Evolutionary conservation across 176 grass and related monocot species (phyloP), one percentile per base, ranked within the genome.

Genomic region (Aegilops sharonensis): DNA sequence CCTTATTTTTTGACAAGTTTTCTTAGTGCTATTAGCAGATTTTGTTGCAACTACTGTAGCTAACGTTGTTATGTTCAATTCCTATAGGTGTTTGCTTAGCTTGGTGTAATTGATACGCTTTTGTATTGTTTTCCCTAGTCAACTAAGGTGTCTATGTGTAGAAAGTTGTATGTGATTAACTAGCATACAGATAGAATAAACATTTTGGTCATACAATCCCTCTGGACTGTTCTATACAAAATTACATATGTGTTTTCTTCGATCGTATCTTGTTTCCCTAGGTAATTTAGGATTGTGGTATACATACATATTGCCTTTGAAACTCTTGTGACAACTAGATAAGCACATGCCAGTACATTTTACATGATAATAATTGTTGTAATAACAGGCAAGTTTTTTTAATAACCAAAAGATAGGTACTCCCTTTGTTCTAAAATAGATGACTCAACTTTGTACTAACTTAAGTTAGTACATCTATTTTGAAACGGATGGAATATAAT

Each of bases 111-210:
- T 35, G 21, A 62, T 40, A 63, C 34, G 25, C 67, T 32, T 12
- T 50, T 13, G 29, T 67, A 20, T 50, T 48, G 71, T 84, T 77
- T 79, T 27, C 4, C 56, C 23, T 84, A 50, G 72, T 64, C 15
- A 63, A 11, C 27, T 20, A 50, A 89, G 34, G 27, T 71, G 21
- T n/a, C 30, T 64, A 13, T 64, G 11, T 77, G 63, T 63, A 63
- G 37, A 85, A 69, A 24, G 10, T 27, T 62, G 40, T 15, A 54
- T 67, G 48, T 76, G 35, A 81, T 85, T 80, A 67, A 39, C 35
- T 35, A 62, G 45, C 45, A 80, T 81, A 61, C 43, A 75, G 23
- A 78, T 66, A 66, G 57, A 83, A 20, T 74, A 72, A 74, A 65
- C 56, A 27, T 40, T 39, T 87, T 65, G 32, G 12, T 85, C 72